Evolutionary conservation across 176 grass and related monocot species (phyloP).

Genomic region (Oryza rufipogon): DNA sequence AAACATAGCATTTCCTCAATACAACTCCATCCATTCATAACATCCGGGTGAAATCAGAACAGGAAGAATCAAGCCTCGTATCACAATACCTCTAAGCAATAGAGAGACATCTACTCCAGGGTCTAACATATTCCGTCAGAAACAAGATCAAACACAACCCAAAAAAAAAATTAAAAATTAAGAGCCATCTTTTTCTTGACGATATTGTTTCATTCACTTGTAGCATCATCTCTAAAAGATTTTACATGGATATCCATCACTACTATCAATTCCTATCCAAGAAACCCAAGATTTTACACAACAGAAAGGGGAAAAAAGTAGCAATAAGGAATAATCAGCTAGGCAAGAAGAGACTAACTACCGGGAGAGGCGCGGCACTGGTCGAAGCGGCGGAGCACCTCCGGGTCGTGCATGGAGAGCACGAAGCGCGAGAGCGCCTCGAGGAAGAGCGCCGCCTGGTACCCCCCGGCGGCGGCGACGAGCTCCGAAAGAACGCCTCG

Average conservation of each 20-base stretch:
- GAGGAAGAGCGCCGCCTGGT: constrained; percentile 66
- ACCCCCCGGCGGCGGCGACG: constrained; percentile 53
- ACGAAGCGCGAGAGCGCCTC: constrained; percentile 63
- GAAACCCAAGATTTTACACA: constrained; percentile 52
- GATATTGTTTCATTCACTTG: background rate
- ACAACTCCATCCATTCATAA: constrained; percentile 11
- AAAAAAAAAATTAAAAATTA: constrained; percentile 11
- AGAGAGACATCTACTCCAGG: constrained; percentile 17
- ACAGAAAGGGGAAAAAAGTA: constrained; percentile 18
- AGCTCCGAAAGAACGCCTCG: constrained; percentile 60
- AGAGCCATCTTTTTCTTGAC: background rate
- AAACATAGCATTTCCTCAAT: background rate
- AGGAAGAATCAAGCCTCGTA: constrained; percentile 13
- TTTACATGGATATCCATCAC: constrained; percentile 16
- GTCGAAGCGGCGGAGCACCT: constrained; percentile 60
- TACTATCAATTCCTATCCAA: constrained; percentile 21
- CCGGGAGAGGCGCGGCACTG: constrained; percentile 50
- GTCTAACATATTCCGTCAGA: constrained; percentile 15
- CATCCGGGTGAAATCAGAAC: background rate
- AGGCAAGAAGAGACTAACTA: constrained; percentile 55
- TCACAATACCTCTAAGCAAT: background rate
- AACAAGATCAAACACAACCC: constrained; percentile 13
- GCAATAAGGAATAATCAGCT: constrained; percentile 31
- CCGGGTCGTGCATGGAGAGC: constrained; percentile 61
- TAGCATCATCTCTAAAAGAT: background rate